Conservation (phyloP, 108 stramenopile species). For the Fragilariopsis cylindrus region DNA sequence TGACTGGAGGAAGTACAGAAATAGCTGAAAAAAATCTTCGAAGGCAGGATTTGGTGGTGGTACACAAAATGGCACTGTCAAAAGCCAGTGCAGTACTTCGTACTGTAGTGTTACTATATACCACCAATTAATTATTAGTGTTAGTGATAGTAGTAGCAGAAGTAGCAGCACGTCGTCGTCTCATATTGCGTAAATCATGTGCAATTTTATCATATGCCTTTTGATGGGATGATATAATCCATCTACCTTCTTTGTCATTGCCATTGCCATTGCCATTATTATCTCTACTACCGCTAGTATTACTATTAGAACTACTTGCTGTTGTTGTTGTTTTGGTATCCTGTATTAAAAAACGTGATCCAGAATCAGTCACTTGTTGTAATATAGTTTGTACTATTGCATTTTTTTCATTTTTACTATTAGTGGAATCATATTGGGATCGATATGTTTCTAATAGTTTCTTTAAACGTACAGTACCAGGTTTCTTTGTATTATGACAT, state of each 20-base stretch:
- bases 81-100: too few species aligned
- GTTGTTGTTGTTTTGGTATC: neutral
- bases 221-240: conserved; percentile 1
- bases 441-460: conserved; percentile 8
- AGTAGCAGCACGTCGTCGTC: neutral
- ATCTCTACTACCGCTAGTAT: too few species aligned
- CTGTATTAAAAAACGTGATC: conserved; percentile 4
- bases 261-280: neutral
- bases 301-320: too few species aligned
- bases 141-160: neutral
- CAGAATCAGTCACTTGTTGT: neutral
- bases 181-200: conserved; percentile 27
- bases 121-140: too few species aligned
- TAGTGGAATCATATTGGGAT: conserved; percentile 6
- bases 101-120: too few species aligned
- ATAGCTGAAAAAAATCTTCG: too few species aligned
- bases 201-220: conserved; percentile 15
- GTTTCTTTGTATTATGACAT: conserved; percentile 7
- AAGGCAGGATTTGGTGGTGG: too few species aligned
- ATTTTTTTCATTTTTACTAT: conserved; percentile 9
- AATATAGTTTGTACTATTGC: conserved; percentile 3
- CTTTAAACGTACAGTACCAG: conserved; percentile 15
- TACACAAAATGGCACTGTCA: too few species aligned
- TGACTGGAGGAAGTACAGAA: too few species aligned
- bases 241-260: neutral